Evolutionary conservation across 768 basidiomycete species (phyloP).

Genomic region (Strobilomyces echinocephalus): DNA sequence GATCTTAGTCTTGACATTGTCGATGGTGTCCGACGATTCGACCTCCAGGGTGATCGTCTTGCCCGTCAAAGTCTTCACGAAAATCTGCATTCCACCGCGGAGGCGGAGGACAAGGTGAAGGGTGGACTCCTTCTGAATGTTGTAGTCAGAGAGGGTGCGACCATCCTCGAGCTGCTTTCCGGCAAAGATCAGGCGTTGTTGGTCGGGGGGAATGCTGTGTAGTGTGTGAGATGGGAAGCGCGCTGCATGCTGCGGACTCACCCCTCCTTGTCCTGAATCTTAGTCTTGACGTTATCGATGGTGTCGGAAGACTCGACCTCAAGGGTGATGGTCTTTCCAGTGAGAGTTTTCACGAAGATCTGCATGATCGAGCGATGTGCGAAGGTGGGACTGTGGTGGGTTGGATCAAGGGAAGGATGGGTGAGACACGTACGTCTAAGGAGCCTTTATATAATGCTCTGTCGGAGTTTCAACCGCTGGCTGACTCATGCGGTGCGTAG

Average conservation of each 20-base stretch:
- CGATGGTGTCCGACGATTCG: slow-evolving; percentile 82
- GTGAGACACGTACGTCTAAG: neutral
- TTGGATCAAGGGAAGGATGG: neutral
- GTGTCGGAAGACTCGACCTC: slow-evolving; percentile 27
- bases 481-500: slow-evolving; percentile 7
- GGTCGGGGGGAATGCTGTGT: slow-evolving; percentile 73
- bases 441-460: slow-evolving; percentile 12
- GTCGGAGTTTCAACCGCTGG: slow-evolving; percentile 15
- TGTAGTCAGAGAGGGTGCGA: slow-evolving; percentile 82
- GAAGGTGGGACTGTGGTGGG: neutral
- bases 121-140: slow-evolving; percentile 94
- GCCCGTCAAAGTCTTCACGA: slow-evolving; percentile 78
- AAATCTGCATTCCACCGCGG: slow-evolving; percentile 88
- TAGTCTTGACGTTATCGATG: slow-evolving; percentile 25
- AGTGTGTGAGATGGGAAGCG: neutral
- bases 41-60: slow-evolving; percentile 93
- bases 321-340: slow-evolving; percentile 72
- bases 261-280: slow-evolving; percentile 77
- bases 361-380: slow-evolving; percentile 30
- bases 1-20: slow-evolving; percentile 88
- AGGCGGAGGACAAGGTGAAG: slow-evolving; percentile 85
- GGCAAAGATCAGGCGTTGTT: slow-evolving; percentile 94
- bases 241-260: neutral
- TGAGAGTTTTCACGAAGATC: slow-evolving; percentile 85
- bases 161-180: slow-evolving; percentile 96